phyloP scores from a whole-genome alignment of 2,329 filamentous ascomycete species.

The Nemania sp. region DNA sequence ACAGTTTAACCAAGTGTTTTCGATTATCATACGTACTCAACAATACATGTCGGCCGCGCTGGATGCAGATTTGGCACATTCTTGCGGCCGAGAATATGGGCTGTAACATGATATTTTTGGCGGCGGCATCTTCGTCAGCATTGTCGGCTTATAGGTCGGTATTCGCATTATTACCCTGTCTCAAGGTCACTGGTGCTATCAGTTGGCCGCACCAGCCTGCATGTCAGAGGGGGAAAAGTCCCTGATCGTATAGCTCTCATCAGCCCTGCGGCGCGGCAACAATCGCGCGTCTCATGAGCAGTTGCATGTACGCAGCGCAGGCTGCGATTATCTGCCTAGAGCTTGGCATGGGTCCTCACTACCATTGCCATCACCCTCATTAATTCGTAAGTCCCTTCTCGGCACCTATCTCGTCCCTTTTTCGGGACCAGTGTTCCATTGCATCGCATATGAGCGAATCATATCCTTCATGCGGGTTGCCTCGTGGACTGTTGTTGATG shows the following conservation, averaged over 20 bases:
- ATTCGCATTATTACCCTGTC: conserved; percentile 8
- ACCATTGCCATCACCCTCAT: neutral
- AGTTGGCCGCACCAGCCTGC: conserved; percentile 16
- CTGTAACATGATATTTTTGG: conserved; percentile 11
- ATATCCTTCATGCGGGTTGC: neutral
- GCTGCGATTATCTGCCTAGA: too few species aligned
- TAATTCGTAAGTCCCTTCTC: conserved; percentile 9
- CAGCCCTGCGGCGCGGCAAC: conserved; percentile 24
- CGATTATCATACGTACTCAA: too few species aligned
- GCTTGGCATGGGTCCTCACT: neutral
- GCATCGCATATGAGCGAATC: conserved; percentile 2
- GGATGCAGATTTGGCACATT: too few species aligned
- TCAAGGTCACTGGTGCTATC: conserved; percentile 11
- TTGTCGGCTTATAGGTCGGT: conserved; percentile 6
- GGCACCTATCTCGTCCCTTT: too few species aligned
- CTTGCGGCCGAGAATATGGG: neutral
- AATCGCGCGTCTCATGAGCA: conserved; percentile 2
- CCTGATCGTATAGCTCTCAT: conserved; percentile 18
- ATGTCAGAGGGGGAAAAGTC: conserved; percentile 22
- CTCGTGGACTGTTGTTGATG: neutral
- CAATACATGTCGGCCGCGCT: too few species aligned
- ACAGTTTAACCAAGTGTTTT: neutral
- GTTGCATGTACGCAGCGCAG: too few species aligned
- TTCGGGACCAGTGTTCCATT: conserved; percentile 5
- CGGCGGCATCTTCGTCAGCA: conserved; percentile 15